Evolutionary conservation across 2,329 filamentous ascomycete species (phyloP), one percentile per base, ranked within the genome.

Genomic region (Apiospora arundinis): DNA sequence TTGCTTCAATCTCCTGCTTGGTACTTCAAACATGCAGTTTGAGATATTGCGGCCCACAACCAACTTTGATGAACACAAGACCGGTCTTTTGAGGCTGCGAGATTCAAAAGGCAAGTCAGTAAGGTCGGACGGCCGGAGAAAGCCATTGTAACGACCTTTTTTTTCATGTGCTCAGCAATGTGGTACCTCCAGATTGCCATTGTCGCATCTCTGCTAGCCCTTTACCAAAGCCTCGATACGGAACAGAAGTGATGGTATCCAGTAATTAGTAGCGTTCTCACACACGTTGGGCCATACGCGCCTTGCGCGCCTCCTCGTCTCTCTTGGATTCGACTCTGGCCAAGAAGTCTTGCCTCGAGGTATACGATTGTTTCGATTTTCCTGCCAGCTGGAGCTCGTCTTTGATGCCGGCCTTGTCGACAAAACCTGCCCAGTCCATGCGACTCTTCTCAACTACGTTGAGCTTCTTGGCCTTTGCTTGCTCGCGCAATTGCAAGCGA

Each of bases 341-440:
- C 78, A 93, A 80, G 78, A 93, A 93, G 73, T 91, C 90, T 80
- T 92, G 87, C 67, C 90, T 83, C 25, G 86, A 86, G 1, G 87
- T 85, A 77, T 89, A 92, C 28, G 89, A 91, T 73, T 87, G 86
- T 82, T 92, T 92, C 46, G 88, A 89, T 81, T 88, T 89, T 71
- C 90, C 89, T 32, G 91, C 90, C 66, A 91, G 83, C 80, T 88
- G 87, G 71, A 93, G 83, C 79, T 93, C 91, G 80, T 92, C 90
- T 79, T 90, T 87, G 81, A 92, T 91, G 11, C 91, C 91, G 80
- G 92, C 91, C 79, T 91, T 89, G 81, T 93, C 91, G 71, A 93
- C 91, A 76, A 88, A 92, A 16, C 90, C 90, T 3, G 91, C 91
- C 91, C 91, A 93, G 80, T 93, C 91, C 88, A 93, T 91, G 69